Percentiles rank a stretch among this genome's conserved stretches.
Conservation (phyloP, 2,329 filamentous ascomycete genomes). For the Fusarium sulawesiense region DNA sequence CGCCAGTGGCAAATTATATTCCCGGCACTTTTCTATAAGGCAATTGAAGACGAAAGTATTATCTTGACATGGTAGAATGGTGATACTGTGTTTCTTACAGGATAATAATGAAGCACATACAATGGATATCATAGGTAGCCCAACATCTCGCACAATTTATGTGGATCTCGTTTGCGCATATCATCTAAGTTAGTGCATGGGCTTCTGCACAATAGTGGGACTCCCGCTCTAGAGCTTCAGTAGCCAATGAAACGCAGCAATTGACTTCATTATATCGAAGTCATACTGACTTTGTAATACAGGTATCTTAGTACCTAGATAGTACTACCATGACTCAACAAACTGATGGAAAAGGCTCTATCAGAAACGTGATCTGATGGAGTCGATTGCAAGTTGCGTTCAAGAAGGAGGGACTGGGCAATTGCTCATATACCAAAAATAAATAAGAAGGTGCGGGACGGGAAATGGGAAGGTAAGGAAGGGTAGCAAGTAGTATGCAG, state of each 20-base stretch:
- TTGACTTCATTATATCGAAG: background rate
- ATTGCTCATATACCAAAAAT: background rate
- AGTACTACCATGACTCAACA: background rate
- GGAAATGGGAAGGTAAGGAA: background rate
- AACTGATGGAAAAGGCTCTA: background rate
- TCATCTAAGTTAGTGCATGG: background rate
- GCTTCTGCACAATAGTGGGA: slow-evolving; percentile 31
- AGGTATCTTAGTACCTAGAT: background rate
- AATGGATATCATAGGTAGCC: too few relatives aligned
- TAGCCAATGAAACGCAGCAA: slow-evolving; percentile 19
- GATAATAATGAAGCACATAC: background rate
- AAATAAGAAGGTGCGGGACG: background rate
- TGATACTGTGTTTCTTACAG: background rate
- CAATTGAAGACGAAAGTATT: background rate
- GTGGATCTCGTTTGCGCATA: background rate
- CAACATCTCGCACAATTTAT: background rate
- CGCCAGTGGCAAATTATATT: background rate
- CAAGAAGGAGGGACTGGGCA: background rate
- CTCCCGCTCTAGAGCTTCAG: slow-evolving; percentile 27
- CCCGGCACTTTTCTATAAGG: background rate
- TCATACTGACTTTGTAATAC: background rate
- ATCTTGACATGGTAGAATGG: background rate
- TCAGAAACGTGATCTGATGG: background rate
- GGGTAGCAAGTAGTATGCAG: slow-evolving; percentile 1
- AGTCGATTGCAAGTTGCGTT: background rate